These are phyloP conservation scores for Plantago ovata DNA, from an alignment of 257 asterid genomes.

Conservation along the genomic window DNA sequence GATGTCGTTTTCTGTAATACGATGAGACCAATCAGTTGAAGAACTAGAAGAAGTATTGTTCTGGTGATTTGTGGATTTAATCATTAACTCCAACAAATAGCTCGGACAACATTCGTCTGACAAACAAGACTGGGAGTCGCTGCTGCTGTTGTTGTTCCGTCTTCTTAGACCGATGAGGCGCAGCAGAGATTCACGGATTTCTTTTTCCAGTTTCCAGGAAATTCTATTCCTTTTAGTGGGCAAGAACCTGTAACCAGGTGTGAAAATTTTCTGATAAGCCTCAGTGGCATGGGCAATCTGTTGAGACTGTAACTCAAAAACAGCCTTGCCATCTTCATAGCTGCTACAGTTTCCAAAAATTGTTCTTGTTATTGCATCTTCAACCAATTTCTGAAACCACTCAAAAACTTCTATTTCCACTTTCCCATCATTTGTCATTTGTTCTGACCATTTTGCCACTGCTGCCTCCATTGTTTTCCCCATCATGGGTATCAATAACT, in stretches of 20 bases:
- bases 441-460: slow-evolving; percentile 51
- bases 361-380: slow-evolving; percentile 62
- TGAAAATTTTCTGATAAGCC: slow-evolving; percentile 64
- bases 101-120: slow-evolving; percentile 63
- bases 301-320: slow-evolving; percentile 69
- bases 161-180: slow-evolving; percentile 55
- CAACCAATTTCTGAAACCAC: slow-evolving; percentile 66
- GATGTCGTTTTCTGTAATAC: slow-evolving; percentile 52
- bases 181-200: slow-evolving; percentile 59
- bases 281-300: slow-evolving; percentile 80
- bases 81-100: slow-evolving; percentile 80
- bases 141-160: too few species aligned
- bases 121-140: too few species aligned
- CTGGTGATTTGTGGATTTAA: slow-evolving; percentile 51
- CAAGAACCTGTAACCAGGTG: slow-evolving; percentile 86
- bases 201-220: slow-evolving; percentile 84
- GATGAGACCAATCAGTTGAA: neutral
- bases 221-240: slow-evolving; percentile 74
- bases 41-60: slow-evolving; percentile 15
- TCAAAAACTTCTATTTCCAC: slow-evolving; percentile 65
- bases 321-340: slow-evolving; percentile 69
- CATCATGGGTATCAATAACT: slow-evolving; percentile 88
- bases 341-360: slow-evolving; percentile 75
- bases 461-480: slow-evolving; percentile 57
- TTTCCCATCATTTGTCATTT: slow-evolving; percentile 43